Evolutionary conservation across 352 stramenopile species (phyloP).

Genomic region (Globisporangium abappressorium): DNA sequence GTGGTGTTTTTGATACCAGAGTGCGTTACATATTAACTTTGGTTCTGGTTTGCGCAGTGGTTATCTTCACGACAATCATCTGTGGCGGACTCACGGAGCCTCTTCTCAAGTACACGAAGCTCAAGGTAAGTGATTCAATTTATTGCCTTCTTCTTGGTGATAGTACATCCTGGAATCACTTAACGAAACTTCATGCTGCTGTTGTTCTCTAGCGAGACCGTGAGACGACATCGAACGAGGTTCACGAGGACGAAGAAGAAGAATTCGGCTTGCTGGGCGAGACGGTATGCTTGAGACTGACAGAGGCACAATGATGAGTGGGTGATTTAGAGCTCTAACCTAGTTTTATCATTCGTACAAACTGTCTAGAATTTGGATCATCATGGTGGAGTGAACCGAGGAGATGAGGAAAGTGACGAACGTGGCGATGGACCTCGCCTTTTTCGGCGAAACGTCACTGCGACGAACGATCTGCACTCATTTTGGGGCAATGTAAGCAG

Average conservation of each 20-base stretch:
- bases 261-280: conserved; percentile 40
- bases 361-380: conserved; percentile 26
- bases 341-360: background rate
- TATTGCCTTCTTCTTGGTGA: background rate
- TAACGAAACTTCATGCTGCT: background rate
- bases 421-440: conserved; percentile 14
- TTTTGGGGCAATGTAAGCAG: conserved; percentile 61
- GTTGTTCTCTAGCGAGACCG: conserved; percentile 14
- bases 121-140: conserved; percentile 40
- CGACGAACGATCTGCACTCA: conserved; percentile 40
- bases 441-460: conserved; percentile 19
- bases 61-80: conserved; percentile 96
- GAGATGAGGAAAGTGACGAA: conserved; percentile 26
- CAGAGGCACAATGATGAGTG: background rate
- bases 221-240: conserved; percentile 7
- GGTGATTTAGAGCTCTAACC: background rate
- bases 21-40: background rate
- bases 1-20: background rate
- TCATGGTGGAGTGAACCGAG: conserved; percentile 24
- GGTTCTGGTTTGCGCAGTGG: conserved; percentile 44
- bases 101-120: conserved; percentile 75
- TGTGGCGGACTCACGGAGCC: conserved; percentile 91
- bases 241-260: conserved; percentile 28
- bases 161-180: background rate
- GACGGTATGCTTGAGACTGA: conserved; percentile 18